Conservation (phyloP, 2,329 filamentous ascomycete genomes). For the Tolypocladium paradoxum region DNA sequence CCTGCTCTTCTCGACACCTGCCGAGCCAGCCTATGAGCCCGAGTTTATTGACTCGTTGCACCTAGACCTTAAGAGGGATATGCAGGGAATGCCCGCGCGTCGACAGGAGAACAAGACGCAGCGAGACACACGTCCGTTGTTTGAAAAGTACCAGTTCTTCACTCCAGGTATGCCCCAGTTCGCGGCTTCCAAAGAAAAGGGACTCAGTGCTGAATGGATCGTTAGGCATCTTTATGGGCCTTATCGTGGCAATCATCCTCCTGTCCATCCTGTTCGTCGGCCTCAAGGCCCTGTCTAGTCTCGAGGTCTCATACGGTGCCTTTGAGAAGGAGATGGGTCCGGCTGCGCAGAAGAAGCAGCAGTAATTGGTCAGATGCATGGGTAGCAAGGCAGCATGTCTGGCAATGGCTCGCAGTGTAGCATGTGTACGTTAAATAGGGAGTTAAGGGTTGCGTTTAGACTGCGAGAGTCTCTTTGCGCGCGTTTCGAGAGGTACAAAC, state of each 20-base stretch:
- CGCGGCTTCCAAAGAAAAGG: not conserved
- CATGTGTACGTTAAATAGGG: conserved; percentile 7
- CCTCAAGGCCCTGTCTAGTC: conserved; percentile 62
- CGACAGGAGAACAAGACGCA: conserved; percentile 29
- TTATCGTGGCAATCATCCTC: conserved; percentile 60
- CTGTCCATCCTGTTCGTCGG: conserved; percentile 71
- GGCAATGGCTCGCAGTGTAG: conserved; percentile 4
- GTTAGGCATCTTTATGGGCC: conserved; percentile 78
- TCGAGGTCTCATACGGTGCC: conserved; percentile 85
- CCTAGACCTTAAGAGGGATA: conserved; percentile 61
- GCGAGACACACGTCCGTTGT: conserved; percentile 46
- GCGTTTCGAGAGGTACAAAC: not conserved
- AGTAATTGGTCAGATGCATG: conserved; percentile 12
- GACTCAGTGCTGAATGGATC: conserved; percentile 3
- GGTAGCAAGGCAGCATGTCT: not conserved
- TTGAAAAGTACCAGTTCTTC: conserved; percentile 92
- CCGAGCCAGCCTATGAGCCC: conserved; percentile 49
- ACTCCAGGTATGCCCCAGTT: conserved; percentile 53
- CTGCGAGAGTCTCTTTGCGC: not conserved
- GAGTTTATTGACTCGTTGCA: conserved; percentile 53
- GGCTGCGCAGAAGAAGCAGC: conserved; percentile 69
- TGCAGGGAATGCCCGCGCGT: conserved; percentile 15
- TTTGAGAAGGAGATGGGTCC: conserved; percentile 96
- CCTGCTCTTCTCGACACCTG: conserved; percentile 59
- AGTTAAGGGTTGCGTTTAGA: conserved; percentile 6